Evolutionary conservation across 225 moss, liverwort and hornwort species (phyloP).

Genomic region (Takakia lepidozioides): DNA sequence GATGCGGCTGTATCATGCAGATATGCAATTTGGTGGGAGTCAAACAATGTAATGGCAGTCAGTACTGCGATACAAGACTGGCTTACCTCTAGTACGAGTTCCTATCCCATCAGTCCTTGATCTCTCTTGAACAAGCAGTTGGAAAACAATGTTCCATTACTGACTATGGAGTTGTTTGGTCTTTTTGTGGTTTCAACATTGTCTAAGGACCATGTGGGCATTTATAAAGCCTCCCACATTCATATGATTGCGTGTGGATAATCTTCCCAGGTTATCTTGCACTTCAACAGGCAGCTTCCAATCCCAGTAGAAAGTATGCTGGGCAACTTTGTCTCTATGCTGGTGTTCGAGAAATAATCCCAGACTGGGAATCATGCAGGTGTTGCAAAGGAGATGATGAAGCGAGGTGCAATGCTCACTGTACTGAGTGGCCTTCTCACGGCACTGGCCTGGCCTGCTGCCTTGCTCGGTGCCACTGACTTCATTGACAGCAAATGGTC

Average conservation of each 20-base stretch:
- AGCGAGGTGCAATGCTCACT: conserved; percentile 89
- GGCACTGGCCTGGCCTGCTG: conserved; percentile 72
- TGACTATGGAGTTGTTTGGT: no score
- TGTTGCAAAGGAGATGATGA: conserved; percentile 74
- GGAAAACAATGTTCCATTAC: no score
- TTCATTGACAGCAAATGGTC: conserved; percentile 94
- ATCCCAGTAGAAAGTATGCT: no score
- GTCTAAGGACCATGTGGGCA: no score
- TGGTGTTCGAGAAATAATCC: no score
- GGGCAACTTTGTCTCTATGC: no score
- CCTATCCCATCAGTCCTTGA: neutral
- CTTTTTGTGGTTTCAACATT: no score
- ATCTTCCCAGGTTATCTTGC: no score
- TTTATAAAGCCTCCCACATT: no score
- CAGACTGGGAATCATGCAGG: conserved; percentile 40
- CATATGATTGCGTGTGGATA: no score
- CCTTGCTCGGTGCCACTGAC: conserved; percentile 71
- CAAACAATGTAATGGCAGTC: conserved; percentile 70
- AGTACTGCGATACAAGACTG: conserved; percentile 95
- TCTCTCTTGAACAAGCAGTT: no score
- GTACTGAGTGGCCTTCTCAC: conserved; percentile 70
- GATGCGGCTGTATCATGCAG: conserved; percentile 15
- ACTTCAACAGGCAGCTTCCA: no score
- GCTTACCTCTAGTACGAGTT: conserved; percentile 80
- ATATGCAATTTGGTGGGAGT: conserved; percentile 88